These are phyloP conservation scores for Echria macrotheca DNA, from an alignment of 495 filamentous ascomycete species.

Conservation along the genomic window DNA sequence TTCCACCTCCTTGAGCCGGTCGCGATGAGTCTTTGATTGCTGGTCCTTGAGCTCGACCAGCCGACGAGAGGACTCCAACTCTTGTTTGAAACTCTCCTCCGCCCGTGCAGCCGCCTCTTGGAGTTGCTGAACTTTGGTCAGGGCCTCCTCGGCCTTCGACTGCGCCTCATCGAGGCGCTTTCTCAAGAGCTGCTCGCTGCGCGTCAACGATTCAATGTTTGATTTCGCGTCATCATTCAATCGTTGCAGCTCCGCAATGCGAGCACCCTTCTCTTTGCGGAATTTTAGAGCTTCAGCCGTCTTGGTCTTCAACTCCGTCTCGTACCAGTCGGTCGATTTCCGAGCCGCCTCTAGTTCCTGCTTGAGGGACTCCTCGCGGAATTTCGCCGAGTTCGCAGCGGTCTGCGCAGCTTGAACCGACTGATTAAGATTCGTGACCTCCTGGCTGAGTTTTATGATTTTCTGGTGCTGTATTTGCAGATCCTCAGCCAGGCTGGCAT, in stretches of 20 bases:
- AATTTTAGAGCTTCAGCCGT: constrained; percentile 77
- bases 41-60: constrained; percentile 82
- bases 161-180: constrained; percentile 76
- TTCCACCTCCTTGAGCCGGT: constrained; percentile 77
- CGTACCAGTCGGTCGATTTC: constrained; percentile 86
- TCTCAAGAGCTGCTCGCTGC: constrained; percentile 73
- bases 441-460: constrained; percentile 71
- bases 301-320: constrained; percentile 84
- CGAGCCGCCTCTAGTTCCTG: constrained; percentile 84
- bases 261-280: constrained; percentile 87
- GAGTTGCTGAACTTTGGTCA: constrained; percentile 73
- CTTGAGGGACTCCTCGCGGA: constrained; percentile 79
- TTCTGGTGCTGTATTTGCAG: constrained; percentile 84
- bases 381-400: constrained; percentile 67
- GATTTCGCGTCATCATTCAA: constrained; percentile 77
- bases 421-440: constrained; percentile 74
- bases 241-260: constrained; percentile 80
- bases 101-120: constrained; percentile 73
- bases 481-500: constrained; percentile 80
- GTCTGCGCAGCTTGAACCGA: constrained; percentile 74
- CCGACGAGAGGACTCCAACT: constrained; percentile 71
- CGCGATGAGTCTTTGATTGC: constrained; percentile 71
- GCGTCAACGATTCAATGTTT: constrained; percentile 67
- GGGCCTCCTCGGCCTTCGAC: constrained; percentile 77
- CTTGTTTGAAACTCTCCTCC: constrained; percentile 75